Conservation (phyloP, 495 filamentous ascomycete genomes). For the Ramalina intermedia region DNA sequence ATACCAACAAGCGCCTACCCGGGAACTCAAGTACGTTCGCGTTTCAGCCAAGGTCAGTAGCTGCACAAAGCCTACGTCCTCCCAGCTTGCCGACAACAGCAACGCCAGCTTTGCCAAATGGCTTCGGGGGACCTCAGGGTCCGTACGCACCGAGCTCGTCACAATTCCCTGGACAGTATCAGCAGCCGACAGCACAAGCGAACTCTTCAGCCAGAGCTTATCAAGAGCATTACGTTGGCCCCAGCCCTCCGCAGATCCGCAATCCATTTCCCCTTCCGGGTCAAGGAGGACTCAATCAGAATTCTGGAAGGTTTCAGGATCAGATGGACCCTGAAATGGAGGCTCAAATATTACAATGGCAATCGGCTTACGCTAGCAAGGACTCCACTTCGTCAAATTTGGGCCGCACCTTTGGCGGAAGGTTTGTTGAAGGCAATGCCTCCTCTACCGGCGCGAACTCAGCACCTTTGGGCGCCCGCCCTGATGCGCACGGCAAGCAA, state of each 20-base stretch:
- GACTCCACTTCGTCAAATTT: conserved; percentile 28
- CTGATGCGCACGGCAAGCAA: conserved; percentile 13
- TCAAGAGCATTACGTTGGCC: conserved; percentile 38
- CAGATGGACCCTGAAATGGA: conserved; percentile 68
- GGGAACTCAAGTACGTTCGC: conserved; percentile 31
- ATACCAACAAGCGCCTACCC: conserved; percentile 16
- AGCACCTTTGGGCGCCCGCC: conserved; percentile 25
- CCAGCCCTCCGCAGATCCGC: conserved; percentile 56
- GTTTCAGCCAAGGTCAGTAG: conserved; percentile 53
- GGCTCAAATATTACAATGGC: conserved; percentile 92
- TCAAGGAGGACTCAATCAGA: conserved; percentile 21
- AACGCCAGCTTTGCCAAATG: conserved; percentile 25
- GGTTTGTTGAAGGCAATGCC: conserved; percentile 18
- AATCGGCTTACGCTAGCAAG: conserved; percentile 68
- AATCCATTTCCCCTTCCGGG: conserved; percentile 71
- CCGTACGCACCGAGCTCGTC: conserved; percentile 29
- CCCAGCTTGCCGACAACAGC: conserved; percentile 30
- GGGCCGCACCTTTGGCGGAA: conserved; percentile 12
- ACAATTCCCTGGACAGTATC: conserved; percentile 32
- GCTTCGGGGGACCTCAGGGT: conserved; percentile 26
- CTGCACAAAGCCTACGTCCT: conserved; percentile 25
- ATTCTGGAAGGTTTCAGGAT: conserved; percentile 28
- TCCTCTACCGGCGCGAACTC: conserved; percentile 33
- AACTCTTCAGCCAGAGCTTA: conserved; percentile 38
- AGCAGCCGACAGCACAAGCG: conserved; percentile 23